Conservation (phyloP, 805 yeast species). For the Naumovozyma dairenensis region DNA sequence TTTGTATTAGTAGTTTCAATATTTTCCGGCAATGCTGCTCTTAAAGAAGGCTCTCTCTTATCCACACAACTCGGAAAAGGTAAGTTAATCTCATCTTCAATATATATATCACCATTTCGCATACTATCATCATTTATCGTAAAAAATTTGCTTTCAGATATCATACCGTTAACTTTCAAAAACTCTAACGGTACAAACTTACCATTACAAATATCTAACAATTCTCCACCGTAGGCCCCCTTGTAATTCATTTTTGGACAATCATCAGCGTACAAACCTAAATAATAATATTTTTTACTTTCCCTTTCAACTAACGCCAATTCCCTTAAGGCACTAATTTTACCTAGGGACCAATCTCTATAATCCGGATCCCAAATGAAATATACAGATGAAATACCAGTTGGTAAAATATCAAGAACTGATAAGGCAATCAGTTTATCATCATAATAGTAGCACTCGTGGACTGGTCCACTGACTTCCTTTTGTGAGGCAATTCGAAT, state of each 20-base stretch:
- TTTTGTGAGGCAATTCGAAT: slow-evolving; percentile 10
- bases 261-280: slow-evolving; percentile 74
- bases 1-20: slow-evolving; percentile 1
- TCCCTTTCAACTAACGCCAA: slow-evolving; percentile 40
- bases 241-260: slow-evolving; percentile 80
- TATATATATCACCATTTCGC: too few species aligned
- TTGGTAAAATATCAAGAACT: slow-evolving; percentile 67
- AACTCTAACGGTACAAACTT: slow-evolving; percentile 29
- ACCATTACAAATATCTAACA: slow-evolving; percentile 46
- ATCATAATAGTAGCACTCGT: slow-evolving; percentile 66
- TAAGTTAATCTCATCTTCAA: too few species aligned
- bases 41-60: too few species aligned
- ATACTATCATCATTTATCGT: slow-evolving; percentile 8
- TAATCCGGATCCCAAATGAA: slow-evolving; percentile 82
- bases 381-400: slow-evolving; percentile 73
- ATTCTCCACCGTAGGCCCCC: slow-evolving; percentile 65
- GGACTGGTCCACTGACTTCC: slow-evolving; percentile 48
- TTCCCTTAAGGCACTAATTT: slow-evolving; percentile 66
- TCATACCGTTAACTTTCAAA: slow-evolving; percentile 6
- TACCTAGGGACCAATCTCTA: slow-evolving; percentile 62
- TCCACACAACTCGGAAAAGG: too few species aligned
- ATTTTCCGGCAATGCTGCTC: too few species aligned
- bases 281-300: slow-evolving; percentile 42
- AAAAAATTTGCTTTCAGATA: slow-evolving; percentile 23
- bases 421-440: slow-evolving; percentile 61